A percentile compares a stretch with the other conserved stretches of the same genome.
Evolutionary conservation across 768 basidiomycete species (phyloP).

Genomic region (Lyophyllum atratum): DNA sequence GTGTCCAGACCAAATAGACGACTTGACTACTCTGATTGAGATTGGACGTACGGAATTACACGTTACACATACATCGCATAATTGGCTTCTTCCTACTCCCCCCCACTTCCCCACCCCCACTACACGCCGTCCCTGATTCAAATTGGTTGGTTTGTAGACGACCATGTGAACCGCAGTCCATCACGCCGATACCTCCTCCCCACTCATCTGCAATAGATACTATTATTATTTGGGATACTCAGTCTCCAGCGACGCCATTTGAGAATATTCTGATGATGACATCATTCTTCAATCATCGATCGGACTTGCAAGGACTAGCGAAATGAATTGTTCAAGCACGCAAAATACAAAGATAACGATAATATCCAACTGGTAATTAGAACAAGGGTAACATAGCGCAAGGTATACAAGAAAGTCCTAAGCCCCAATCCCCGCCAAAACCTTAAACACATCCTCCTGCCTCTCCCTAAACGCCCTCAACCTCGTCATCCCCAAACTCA

Average conservation of each 20-base stretch:
- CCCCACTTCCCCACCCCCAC: neutral
- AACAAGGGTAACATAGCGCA: too few species aligned
- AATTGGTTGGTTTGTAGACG: constrained; percentile 12
- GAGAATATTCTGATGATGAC: too few species aligned
- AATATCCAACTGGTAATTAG: too few species aligned
- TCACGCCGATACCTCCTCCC: constrained; percentile 10
- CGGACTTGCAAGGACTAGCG: too few species aligned
- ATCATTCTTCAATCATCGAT: too few species aligned
- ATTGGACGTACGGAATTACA: neutral
- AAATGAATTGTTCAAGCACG: too few species aligned
- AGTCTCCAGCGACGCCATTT: too few species aligned
- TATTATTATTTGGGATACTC: constrained; percentile 9
- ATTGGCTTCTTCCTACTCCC: neutral
- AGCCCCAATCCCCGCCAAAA: constrained; percentile 51
- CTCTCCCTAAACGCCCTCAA: constrained; percentile 73
- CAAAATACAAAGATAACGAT: too few species aligned
- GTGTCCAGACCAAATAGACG: constrained; percentile 10
- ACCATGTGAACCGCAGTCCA: constrained; percentile 2
- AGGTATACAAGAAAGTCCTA: neutral
- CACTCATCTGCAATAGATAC: constrained; percentile 11
- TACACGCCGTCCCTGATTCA: neutral
- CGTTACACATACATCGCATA: neutral
- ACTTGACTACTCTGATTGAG: neutral
- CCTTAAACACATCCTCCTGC: constrained; percentile 70
- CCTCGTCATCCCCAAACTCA: constrained; percentile 71